Evolutionary conservation across 257 asterid genomes (phyloP).

Genomic region (Nicotiana noctiflora): DNA sequence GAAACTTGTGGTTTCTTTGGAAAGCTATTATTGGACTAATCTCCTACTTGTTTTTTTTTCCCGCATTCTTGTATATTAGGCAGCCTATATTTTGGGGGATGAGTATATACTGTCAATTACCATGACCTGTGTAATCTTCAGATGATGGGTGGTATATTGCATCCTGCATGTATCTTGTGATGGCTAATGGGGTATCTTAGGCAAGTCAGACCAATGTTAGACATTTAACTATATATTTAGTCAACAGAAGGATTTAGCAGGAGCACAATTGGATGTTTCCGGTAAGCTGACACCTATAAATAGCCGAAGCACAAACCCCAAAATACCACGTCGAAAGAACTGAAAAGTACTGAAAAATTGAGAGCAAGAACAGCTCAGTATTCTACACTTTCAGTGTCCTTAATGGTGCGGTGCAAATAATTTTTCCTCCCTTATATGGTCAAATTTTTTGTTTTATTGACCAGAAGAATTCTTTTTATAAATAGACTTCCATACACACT

Average conservation of each 20-base stretch:
- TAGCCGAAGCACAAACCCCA: too few species aligned
- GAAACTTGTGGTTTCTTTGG: neutral
- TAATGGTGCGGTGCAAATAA: neutral
- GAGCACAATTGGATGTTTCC: too few species aligned
- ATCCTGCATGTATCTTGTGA: neutral
- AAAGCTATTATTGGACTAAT: neutral
- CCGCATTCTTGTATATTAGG: neutral
- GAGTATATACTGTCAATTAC: neutral
- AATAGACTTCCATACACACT: neutral
- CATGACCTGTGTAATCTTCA: neutral
- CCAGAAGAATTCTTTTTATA: neutral
- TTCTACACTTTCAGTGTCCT: neutral
- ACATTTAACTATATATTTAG: too few species aligned
- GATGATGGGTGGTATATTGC: neutral
- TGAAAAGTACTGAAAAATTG: neutral
- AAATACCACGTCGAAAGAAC: too few species aligned
- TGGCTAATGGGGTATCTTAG: neutral
- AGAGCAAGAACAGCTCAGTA: neutral
- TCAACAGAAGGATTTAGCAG: too few species aligned
- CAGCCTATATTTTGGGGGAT: neutral
- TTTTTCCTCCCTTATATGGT: neutral
- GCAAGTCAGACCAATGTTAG: neutral
- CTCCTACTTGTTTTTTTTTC: neutral
- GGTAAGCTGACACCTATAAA: too few species aligned
- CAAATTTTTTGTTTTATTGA: neutral